These are phyloP conservation scores for Colletotrichum plurivorum DNA, from an alignment of 2,329 filamentous ascomycete genomes.

Conservation along the genomic window DNA sequence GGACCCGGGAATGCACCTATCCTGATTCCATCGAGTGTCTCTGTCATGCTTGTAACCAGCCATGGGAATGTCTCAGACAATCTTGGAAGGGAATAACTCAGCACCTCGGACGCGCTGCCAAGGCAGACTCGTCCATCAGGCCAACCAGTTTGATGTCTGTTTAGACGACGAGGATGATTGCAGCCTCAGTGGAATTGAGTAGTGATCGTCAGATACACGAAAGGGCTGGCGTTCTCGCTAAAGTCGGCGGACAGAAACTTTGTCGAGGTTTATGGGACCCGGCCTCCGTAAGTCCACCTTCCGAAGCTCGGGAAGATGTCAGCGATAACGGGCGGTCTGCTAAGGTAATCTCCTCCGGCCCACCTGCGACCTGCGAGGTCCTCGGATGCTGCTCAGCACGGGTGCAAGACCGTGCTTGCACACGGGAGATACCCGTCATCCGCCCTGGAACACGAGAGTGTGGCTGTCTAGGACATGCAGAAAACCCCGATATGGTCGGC, in stretches of 20 bases:
- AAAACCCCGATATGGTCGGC: neutral
- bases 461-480: slow-evolving; percentile 19
- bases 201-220: slow-evolving; percentile 6
- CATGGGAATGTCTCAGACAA: slow-evolving; percentile 10
- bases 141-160: neutral
- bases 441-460: neutral
- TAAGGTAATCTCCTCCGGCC: slow-evolving; percentile 13
- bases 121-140: slow-evolving; percentile 7
- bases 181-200: neutral
- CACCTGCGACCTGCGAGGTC: neutral
- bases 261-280: neutral
- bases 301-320: slow-evolving; percentile 2
- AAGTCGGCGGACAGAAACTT: too few relatives aligned
- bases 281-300: neutral
- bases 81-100: neutral
- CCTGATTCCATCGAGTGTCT: slow-evolving; percentile 7
- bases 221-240: neutral
- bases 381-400: slow-evolving; percentile 4
- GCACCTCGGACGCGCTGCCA: neutral
- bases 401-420: slow-evolving; percentile 2
- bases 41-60: neutral
- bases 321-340: neutral
- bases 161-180: neutral
- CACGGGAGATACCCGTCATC: slow-evolving; percentile 6
- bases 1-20: slow-evolving; percentile 7